phyloP scores from a whole-genome alignment of 371 early-diverging fungal species.

The Mucor racemosus region DNA sequence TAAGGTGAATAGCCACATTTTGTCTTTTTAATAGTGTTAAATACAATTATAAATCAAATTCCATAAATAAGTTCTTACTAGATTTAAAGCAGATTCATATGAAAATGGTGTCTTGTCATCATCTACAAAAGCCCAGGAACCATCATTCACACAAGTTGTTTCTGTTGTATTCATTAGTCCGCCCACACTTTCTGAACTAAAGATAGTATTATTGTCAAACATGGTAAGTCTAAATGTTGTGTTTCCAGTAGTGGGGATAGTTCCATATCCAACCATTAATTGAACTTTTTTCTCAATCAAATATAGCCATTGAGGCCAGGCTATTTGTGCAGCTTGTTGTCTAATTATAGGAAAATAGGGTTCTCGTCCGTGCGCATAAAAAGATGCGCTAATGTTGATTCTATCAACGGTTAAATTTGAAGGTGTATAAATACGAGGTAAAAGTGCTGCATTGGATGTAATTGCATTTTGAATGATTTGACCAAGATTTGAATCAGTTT shows the following conservation, averaged over 20 bases:
- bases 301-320: slow-evolving; percentile 43
- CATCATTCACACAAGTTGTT: background rate
- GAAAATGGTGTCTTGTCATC: background rate
- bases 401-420: slow-evolving; percentile 9
- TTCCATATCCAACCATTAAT: slow-evolving; percentile 42
- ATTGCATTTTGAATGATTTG: slow-evolving; percentile 16
- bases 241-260: slow-evolving; percentile 4
- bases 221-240: slow-evolving; percentile 23
- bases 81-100: background rate
- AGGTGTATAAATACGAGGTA: slow-evolving; percentile 25
- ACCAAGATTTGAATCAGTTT: slow-evolving; percentile 7
- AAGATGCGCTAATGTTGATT: slow-evolving; percentile 8
- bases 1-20: slow-evolving; percentile 44
- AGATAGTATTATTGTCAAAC: slow-evolving; percentile 28
- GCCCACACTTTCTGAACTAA: slow-evolving; percentile 14
- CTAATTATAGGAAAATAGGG: slow-evolving; percentile 10
- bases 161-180: background rate
- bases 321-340: background rate
- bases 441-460: background rate
- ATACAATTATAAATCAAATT: background rate
- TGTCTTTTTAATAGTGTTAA: slow-evolving; percentile 17
- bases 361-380: slow-evolving; percentile 9
- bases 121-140: slow-evolving; percentile 9
- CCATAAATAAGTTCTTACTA: slow-evolving; percentile 19
- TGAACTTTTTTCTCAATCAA: slow-evolving; percentile 33